Percentiles rank a stretch among this genome's conserved stretches.
Conservation (phyloP, 2,329 filamentous ascomycete species). For the Penicillium sclerotigenum region DNA sequence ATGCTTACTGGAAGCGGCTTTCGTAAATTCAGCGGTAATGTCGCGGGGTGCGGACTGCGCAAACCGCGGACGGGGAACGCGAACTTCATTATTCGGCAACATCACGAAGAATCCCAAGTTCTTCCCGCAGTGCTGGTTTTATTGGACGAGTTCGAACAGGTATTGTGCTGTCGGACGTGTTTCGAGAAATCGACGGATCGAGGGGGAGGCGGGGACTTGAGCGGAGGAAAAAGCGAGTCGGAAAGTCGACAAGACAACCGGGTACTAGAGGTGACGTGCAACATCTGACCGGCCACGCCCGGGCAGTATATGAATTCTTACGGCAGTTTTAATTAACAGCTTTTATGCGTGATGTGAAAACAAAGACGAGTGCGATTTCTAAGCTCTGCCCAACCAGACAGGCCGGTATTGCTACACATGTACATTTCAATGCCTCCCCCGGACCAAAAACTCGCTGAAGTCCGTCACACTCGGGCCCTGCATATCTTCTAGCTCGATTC, state of each 20-base stretch:
- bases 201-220: conserved; percentile 15
- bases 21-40: conserved; percentile 55
- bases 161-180: conserved; percentile 4
- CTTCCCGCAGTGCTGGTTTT: conserved; percentile 27
- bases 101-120: conserved; percentile 24
- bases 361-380: conserved; percentile 26
- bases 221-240: conserved; percentile 24
- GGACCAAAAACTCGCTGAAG: conserved; percentile 11
- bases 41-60: conserved; percentile 46
- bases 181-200: conserved; percentile 12
- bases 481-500: conserved; percentile 20
- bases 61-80: conserved; percentile 31
- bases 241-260: conserved; percentile 10
- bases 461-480: conserved; percentile 20
- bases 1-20: conserved; percentile 49
- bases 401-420: conserved; percentile 40
- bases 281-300: conserved; percentile 7
- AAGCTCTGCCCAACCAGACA: conserved; percentile 30
- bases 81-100: conserved; percentile 36
- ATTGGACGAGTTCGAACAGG: conserved; percentile 6
- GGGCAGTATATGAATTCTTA: conserved; percentile 7
- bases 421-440: conserved; percentile 30
- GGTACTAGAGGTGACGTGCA: conserved; percentile 22
- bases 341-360: conserved; percentile 12
- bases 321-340: conserved; percentile 1